phyloP scores from a whole-genome alignment of 2,329 filamentous ascomycete genomes.

The Colletotrichum cuscutae region DNA sequence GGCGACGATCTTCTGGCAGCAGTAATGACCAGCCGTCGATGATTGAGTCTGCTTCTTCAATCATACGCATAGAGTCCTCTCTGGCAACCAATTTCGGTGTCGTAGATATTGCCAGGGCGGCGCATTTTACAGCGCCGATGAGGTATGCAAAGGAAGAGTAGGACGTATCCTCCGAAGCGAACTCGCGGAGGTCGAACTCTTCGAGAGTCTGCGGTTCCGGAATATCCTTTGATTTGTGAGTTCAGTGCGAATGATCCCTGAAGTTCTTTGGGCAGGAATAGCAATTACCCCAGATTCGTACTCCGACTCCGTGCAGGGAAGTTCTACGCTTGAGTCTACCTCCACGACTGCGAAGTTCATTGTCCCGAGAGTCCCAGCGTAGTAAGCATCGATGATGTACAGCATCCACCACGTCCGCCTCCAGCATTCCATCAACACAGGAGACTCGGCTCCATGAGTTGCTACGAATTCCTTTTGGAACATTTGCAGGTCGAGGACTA shows the following conservation, averaged over 20 bases:
- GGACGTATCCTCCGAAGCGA: slow-evolving; percentile 60
- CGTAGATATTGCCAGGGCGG: slow-evolving; percentile 40
- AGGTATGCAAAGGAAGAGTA: slow-evolving; percentile 76
- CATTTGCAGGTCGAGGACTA: slow-evolving; percentile 71
- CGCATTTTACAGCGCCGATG: slow-evolving; percentile 67
- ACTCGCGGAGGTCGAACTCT: slow-evolving; percentile 71
- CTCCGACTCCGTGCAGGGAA: slow-evolving; percentile 73
- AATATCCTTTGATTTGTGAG: slow-evolving; percentile 45
- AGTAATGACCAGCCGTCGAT: slow-evolving; percentile 51
- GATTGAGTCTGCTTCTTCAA: slow-evolving; percentile 48
- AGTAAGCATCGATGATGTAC: slow-evolving; percentile 68
- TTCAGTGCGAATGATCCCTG: neutral
- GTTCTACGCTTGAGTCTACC: slow-evolving; percentile 63
- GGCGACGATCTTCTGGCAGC: slow-evolving; percentile 45
- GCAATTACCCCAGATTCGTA: slow-evolving; percentile 54
- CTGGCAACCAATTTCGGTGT: slow-evolving; percentile 35
- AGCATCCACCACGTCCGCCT: slow-evolving; percentile 80
- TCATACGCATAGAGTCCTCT: slow-evolving; percentile 41
- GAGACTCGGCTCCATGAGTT: slow-evolving; percentile 57
- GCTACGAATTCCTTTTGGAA: slow-evolving; percentile 64
- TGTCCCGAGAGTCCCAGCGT: slow-evolving; percentile 43
- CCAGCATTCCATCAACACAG: slow-evolving; percentile 65
- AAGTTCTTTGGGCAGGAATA: slow-evolving; percentile 31
- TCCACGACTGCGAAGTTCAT: slow-evolving; percentile 43
- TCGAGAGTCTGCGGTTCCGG: slow-evolving; percentile 59